These are phyloP conservation scores for Dysphania ambrosioides DNA, from an alignment of 148 eudicot genomes.

Conservation along the genomic window DNA sequence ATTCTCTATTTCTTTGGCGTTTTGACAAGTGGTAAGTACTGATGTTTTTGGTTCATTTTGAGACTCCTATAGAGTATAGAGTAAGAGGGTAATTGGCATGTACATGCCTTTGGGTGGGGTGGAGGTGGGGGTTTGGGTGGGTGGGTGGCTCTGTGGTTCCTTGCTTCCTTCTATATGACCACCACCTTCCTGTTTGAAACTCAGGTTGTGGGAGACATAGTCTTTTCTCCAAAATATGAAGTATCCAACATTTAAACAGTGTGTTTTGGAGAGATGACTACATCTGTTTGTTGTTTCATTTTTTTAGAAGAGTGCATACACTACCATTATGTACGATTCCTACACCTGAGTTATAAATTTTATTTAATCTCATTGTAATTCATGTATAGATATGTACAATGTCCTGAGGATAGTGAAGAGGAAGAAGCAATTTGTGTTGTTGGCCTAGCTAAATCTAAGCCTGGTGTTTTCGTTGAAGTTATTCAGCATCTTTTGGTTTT, in stretches of 20 bases:
- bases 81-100: background rate
- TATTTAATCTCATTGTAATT: constrained; percentile 6
- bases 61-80: background rate
- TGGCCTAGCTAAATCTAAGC: constrained; percentile 79
- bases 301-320: background rate
- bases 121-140: background rate
- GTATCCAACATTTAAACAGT: background rate
- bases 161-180: background rate
- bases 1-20: constrained; percentile 91
- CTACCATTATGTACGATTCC: background rate
- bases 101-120: too few species aligned
- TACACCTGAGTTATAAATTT: constrained; percentile 8
- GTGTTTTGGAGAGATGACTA: background rate
- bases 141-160: background rate
- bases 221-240: background rate
- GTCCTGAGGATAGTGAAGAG: constrained; percentile 93
- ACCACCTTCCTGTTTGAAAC: background rate
- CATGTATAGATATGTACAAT: constrained; percentile 82
- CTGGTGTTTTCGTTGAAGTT: constrained; percentile 90
- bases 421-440: constrained; percentile 98
- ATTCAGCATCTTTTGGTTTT: constrained; percentile 80
- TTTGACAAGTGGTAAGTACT: constrained; percentile 82
- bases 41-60: background rate
- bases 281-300: background rate
- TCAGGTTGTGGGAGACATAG: background rate